Evolutionary conservation across 2,329 filamentous ascomycete species (phyloP), one percentile per base, ranked within the genome.

Genomic region (Calonectria montana): DNA sequence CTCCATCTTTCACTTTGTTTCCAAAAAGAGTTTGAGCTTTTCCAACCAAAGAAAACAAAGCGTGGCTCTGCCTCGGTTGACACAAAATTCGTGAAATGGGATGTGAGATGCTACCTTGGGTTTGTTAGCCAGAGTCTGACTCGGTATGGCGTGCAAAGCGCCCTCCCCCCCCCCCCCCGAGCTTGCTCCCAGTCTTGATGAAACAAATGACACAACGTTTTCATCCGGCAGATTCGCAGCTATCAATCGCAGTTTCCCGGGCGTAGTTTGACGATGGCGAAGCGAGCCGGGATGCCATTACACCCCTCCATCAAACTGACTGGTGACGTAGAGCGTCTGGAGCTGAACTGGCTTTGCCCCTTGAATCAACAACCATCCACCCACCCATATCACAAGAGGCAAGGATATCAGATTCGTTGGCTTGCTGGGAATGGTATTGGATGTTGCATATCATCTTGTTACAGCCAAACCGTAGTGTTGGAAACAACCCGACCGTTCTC

Each of bases 401-500:
- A n/a, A 65, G 62, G 62, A 29, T 43, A 13, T 65, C 45, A 31
- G 31, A 29, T 65, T 53, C 12, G 50, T 45, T 47, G 41, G 53
- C 12, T n/a, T 41, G 25, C 53, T 35, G 29, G 53, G 35, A 29
- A 21, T 47, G 16, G 74, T 64, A 74, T 74, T 76, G 69, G 74
- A 21, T 43, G 65, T 6, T 67, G 35, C 43, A 65, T 35, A 9
- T 62, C 55, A 63, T 72, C 66, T 55, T 71, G 59, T 65, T 35
- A 62, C 29, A 45, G 48, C 15, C 21, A 53, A 62, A 25, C 27
- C 25, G 62, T 61, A 66, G 67, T 67, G 65, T 67, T 69, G 61
- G 45, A 57, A 69, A 59, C 77, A 79, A 77, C 77, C 74, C 72
- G 41, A 62, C 62, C 41, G 18, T 59, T 57, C 64, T 73, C 67